Percentiles rank a stretch among this genome's conserved stretches.
These are phyloP conservation scores for Podospora pseudopauciseta DNA, from an alignment of 495 filamentous ascomycete genomes.

Conservation along the genomic window DNA sequence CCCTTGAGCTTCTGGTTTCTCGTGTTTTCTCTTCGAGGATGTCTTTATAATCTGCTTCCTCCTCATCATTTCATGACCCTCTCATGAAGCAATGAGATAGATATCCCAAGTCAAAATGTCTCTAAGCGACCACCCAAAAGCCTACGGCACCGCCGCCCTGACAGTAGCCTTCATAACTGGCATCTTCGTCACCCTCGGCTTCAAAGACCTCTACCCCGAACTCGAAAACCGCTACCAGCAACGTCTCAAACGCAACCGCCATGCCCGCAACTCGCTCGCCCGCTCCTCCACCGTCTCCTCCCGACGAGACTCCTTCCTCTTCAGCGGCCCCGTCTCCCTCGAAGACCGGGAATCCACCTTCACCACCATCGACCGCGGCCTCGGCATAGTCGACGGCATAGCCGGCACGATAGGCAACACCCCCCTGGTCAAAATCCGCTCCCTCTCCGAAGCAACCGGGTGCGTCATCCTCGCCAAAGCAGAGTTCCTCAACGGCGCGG, in stretches of 20 bases:
- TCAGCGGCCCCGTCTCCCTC: slow-evolving; percentile 45
- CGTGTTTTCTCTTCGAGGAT: not conserved
- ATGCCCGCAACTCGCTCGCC: not conserved
- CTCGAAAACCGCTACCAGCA: slow-evolving; percentile 60
- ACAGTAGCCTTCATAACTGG: slow-evolving; percentile 71
- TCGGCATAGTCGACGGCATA: slow-evolving; percentile 61
- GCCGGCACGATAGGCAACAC: slow-evolving; percentile 95
- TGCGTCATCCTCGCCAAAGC: slow-evolving; percentile 92
- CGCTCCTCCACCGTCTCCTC: slow-evolving; percentile 10
- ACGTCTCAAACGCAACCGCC: slow-evolving; percentile 18
- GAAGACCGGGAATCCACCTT: slow-evolving; percentile 45
- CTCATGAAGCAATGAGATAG: slow-evolving; percentile 7
- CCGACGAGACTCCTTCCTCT: slow-evolving; percentile 36
- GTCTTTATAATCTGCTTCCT: not conserved
- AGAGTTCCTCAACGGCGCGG: slow-evolving; percentile 95
- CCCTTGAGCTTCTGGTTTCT: not conserved
- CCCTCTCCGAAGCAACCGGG: slow-evolving; percentile 84
- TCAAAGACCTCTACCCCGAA: slow-evolving; percentile 71
- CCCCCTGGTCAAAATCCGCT: slow-evolving; percentile 81
- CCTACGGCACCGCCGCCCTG: slow-evolving; percentile 55
- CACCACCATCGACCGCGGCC: slow-evolving; percentile 17
- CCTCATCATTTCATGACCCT: not conserved
- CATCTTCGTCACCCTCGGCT: slow-evolving; percentile 64
- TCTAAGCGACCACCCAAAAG: slow-evolving; percentile 51
- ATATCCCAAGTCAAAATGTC: slow-evolving; percentile 37